Evolutionary conservation across 495 filamentous ascomycete species (phyloP), one percentile per base, ranked within the genome.

Genomic region (Gamarada debralockiae): DNA sequence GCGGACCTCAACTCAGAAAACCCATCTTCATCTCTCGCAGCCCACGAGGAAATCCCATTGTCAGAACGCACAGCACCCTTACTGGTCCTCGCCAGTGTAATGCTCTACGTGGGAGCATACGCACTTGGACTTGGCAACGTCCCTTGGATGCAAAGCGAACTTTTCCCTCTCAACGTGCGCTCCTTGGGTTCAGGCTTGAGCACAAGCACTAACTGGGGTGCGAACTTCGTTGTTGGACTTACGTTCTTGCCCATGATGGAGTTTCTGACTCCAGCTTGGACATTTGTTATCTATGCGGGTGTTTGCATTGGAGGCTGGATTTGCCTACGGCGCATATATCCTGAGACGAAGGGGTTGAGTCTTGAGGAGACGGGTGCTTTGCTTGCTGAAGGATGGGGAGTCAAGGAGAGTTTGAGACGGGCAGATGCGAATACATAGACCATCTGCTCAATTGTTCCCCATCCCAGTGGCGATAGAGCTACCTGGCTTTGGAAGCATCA

Each of bases 101-200:
- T 87, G 58, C 46, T 89, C n/a, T 97, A 92, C 65, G 90, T 92
- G 1, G 84, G 86, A 46, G 81, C 82, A 0, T 97, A 93, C 62
- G 91, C 92, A 9, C 72, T 89, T 7, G 92, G 92, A n/a, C 75
- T 97, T 3, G 92, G 92, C 3, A 90, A 89, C 53, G 88, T 97
- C 2, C 91, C 92, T 0, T 97, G 92, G 92, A 90, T 92, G 72
- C 90, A 95, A 65, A 85, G 81, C 57, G 92, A 97, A 71, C 80
- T 97, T 14, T 96, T 97, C 61, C 83, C 90, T 6, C 76, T 96
- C 56, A 81, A 79, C 39, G 88, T 95, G 7, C 87, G 92, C 24
- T 86, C 85, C 0, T 63, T 95, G 1, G 92, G 92, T 5, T 92
- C 87, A 25, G 83, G 82, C 0, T 59, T 95, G n/a, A 82, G 89